phyloP scores from a whole-genome alignment of 148 eudicot species.

The Nepenthes gracilis region DNA sequence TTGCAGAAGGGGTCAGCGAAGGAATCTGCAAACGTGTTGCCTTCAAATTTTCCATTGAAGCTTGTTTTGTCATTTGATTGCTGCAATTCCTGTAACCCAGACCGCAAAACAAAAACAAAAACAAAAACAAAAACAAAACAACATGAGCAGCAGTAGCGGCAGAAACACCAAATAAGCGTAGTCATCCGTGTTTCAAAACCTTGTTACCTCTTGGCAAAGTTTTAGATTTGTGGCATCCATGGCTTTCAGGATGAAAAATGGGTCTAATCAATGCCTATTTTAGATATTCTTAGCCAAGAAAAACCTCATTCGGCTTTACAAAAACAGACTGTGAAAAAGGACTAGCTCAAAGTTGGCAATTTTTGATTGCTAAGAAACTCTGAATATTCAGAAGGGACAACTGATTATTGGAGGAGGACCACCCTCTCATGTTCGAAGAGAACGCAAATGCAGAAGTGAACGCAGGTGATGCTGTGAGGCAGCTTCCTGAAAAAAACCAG shows the following conservation, averaged over 20 bases:
- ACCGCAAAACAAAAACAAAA: background rate
- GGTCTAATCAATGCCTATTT: background rate
- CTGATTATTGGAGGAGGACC: too few relatives aligned
- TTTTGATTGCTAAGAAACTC: too few relatives aligned
- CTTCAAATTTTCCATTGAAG: constrained; percentile 9
- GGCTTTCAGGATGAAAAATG: background rate
- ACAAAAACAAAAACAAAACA: background rate
- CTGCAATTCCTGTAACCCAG: background rate
- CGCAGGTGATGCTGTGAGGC: too few relatives aligned
- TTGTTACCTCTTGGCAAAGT: background rate
- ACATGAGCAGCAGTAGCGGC: background rate
- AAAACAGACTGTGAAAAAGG: too few relatives aligned
- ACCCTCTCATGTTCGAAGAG: too few relatives aligned
- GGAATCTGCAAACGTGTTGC: constrained; percentile 51
- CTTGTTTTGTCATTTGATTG: background rate
- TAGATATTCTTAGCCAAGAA: too few relatives aligned
- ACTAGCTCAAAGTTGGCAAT: too few relatives aligned
- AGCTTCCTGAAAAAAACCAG: too few relatives aligned
- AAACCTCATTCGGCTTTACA: too few relatives aligned
- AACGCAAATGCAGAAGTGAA: too few relatives aligned
- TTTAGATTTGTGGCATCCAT: background rate
- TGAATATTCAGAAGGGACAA: too few relatives aligned
- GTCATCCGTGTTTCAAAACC: background rate
- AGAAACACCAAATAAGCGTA: background rate
- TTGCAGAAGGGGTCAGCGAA: constrained; percentile 31